Conservation (phyloP, 2,329 filamentous ascomycete species). For the Aspergillus aculeatinus region DNA sequence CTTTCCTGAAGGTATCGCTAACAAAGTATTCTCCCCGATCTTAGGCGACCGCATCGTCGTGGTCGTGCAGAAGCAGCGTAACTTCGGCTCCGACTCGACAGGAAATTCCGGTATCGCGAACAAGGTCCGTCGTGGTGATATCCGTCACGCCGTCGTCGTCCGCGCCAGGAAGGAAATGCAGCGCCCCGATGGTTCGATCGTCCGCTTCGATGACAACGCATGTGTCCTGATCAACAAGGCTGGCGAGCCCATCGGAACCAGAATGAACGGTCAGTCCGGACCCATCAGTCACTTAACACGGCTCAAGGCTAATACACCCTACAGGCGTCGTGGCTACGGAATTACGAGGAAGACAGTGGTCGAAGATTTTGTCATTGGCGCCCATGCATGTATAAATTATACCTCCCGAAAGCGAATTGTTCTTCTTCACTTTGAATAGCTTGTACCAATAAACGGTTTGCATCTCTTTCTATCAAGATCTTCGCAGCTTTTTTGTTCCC, state of each 20-base stretch:
- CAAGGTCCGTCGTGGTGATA: slow-evolving; percentile 95
- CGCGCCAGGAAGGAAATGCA: slow-evolving; percentile 85
- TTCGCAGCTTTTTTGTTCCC: not conserved
- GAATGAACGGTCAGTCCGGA: slow-evolving; percentile 68
- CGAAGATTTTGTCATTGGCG: slow-evolving; percentile 94
- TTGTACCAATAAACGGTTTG: slow-evolving; percentile 32
- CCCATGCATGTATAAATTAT: slow-evolving; percentile 69
- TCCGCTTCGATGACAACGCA: slow-evolving; percentile 96
- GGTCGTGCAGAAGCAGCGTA: slow-evolving; percentile 94
- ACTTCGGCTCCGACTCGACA: slow-evolving; percentile 68
- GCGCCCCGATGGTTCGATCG: slow-evolving; percentile 81
- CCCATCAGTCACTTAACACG: not conserved
- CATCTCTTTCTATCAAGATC: slow-evolving; percentile 13
- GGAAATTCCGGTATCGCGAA: slow-evolving; percentile 74
- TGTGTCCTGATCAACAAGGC: slow-evolving; percentile 97
- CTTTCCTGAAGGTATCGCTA: not conserved
- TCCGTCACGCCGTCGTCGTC: slow-evolving; percentile 92
- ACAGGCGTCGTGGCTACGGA: slow-evolving; percentile 82
- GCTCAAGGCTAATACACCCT: slow-evolving; percentile 18
- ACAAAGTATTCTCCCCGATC: slow-evolving; percentile 4
- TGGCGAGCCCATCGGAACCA: slow-evolving; percentile 89
- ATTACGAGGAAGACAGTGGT: slow-evolving; percentile 90
- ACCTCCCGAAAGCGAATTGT: slow-evolving; percentile 32
- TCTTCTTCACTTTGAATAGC: slow-evolving; percentile 22
- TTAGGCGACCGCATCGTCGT: slow-evolving; percentile 93